Percentiles rank a stretch among this genome's conserved stretches.
phyloP scores from a whole-genome alignment of 176 grass and related monocot genomes.

The Ensete ventricosum region DNA sequence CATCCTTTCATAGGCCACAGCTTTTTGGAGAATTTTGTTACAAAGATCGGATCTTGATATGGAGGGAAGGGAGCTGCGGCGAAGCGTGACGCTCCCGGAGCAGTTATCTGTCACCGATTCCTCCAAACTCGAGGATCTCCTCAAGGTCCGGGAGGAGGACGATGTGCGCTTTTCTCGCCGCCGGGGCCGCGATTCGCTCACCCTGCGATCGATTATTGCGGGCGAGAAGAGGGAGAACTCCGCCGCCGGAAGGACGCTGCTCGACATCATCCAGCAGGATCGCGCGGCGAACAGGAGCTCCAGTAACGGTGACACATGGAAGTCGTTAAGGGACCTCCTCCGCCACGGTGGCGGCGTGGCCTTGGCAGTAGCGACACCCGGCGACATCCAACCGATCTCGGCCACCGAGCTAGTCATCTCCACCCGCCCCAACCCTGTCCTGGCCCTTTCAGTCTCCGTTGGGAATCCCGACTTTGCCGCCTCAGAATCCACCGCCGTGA shows the following conservation, averaged over 20 bases:
- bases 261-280: not conserved
- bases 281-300: not conserved
- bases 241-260: not conserved
- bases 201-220: not conserved
- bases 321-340: not conserved
- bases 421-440: not conserved
- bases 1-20: no score
- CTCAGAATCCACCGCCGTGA: not conserved
- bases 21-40: no score
- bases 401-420: not conserved
- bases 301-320: not conserved
- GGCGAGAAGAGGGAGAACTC: not conserved
- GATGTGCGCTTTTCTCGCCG: not conserved
- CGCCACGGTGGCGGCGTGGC: not conserved
- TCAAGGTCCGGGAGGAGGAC: conserved; percentile 32
- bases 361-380: not conserved
- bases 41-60: conserved; percentile 1
- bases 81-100: conserved; percentile 53
- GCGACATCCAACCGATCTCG: not conserved
- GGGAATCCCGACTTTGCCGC: not conserved
- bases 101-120: conserved; percentile 38
- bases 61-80: conserved; percentile 31
- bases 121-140: conserved; percentile 36
- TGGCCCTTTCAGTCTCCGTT: not conserved
- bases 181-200: not conserved